A percentile compares a stretch with the other conserved stretches of the same genome.
Conservation (phyloP, 192 early-diverging fungal genomes). For the Lobosporangium transversale region DNA sequence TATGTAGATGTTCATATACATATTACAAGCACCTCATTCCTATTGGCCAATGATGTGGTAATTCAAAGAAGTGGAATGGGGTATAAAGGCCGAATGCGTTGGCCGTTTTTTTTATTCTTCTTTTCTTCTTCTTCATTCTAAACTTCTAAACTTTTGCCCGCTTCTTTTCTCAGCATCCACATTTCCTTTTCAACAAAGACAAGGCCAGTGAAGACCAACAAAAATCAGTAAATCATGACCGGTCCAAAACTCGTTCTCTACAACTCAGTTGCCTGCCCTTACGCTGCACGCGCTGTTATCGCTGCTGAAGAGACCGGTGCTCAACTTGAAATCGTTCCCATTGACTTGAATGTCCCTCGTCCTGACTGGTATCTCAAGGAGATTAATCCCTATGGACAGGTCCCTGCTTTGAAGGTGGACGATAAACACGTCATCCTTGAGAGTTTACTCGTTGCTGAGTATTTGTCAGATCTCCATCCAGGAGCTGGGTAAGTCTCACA, state of each 20-base stretch:
- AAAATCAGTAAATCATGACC: slow-evolving; percentile 16
- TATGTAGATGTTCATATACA: too few relatives aligned
- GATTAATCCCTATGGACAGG: slow-evolving; percentile 75
- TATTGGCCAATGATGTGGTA: background rate
- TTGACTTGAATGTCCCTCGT: slow-evolving; percentile 74
- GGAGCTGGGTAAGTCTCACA: slow-evolving; percentile 56
- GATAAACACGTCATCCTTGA: slow-evolving; percentile 71
- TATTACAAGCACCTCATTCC: too few relatives aligned
- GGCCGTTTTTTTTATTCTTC: background rate
- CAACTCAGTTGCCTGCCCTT: slow-evolving; percentile 69
- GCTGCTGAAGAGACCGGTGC: slow-evolving; percentile 66
- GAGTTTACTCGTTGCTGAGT: slow-evolving; percentile 73
- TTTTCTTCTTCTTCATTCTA: background rate
- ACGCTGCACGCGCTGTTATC: slow-evolving; percentile 72
- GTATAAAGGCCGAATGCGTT: too few relatives aligned
- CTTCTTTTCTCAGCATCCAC: background rate
- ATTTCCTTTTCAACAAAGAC: too few relatives aligned
- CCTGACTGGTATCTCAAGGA: slow-evolving; percentile 67
- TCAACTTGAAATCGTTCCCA: slow-evolving; percentile 63
- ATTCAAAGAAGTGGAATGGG: background rate
- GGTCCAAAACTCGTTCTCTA: slow-evolving; percentile 65
- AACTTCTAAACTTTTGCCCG: background rate
- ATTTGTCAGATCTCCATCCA: slow-evolving; percentile 69
- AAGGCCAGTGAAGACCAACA: too few relatives aligned
- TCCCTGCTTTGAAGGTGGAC: slow-evolving; percentile 67